Evolutionary conservation across 2,329 filamentous ascomycete genomes (phyloP), one percentile per base, ranked within the genome.

Genomic region (Aspergillus novofumigatus): DNA sequence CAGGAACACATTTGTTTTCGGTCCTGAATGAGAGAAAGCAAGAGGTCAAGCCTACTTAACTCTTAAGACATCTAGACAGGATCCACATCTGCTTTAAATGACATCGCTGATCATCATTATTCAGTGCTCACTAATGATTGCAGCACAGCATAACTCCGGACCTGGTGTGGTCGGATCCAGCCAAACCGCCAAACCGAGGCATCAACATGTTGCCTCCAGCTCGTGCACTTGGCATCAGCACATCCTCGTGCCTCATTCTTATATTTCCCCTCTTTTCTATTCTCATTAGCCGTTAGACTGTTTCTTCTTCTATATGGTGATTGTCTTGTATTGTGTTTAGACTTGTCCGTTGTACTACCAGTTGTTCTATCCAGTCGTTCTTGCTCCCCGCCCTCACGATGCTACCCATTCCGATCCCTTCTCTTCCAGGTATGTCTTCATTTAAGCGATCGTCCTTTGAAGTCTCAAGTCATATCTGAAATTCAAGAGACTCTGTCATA

Each of bases 361-460:
- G 20, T 47, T 23, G 21, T 47, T 21, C 11, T 47, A 17, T 47
- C 23, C 10, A 21, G 44, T 47, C 21, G 11, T 47, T 26, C 20
- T 26, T 20, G 4, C 44, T 23, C 42, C 42, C 10, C 44, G 7
- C 42, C 42, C n/a, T 20, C 42, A 26, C 21, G 7, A 47, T 47
- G 44, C 21, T 23, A 26, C 44, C 44, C 23, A 47, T 47, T 25
- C 44, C 44, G 6, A 47, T 63, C 20, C 56, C 60, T 14, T 25
- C 57, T 48, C 35, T 65, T 41, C 51, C 64, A 50, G 64, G 65
- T 67, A 64, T 7, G 56, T 54, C 21, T 20, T 32, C 6, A 14
- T 35, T 17, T 7, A 38, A 23, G 42, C 42, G 14, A 23, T 14
- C 7, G 44, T 17, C 6, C 14, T 17, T 17, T 11, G 11, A 35